phyloP scores from a whole-genome alignment of 2,329 filamentous ascomycete genomes.

The Bipolaris cookei region DNA sequence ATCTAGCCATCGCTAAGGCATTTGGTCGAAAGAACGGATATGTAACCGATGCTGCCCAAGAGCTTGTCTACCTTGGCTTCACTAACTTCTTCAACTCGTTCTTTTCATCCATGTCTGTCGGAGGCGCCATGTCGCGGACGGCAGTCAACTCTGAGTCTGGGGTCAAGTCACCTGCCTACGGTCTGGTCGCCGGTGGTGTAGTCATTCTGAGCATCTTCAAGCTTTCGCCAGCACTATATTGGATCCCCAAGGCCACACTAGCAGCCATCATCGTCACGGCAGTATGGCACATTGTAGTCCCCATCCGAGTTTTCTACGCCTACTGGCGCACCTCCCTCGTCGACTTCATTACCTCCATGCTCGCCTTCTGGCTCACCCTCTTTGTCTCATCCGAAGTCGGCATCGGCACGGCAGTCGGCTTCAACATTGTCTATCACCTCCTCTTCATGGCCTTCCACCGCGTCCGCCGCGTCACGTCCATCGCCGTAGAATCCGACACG shows the following conservation, averaged over 20 bases:
- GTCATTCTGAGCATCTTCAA: slow-evolving; percentile 68
- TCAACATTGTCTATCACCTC: slow-evolving; percentile 59
- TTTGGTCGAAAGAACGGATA: slow-evolving; percentile 69
- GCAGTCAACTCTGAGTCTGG: slow-evolving; percentile 70
- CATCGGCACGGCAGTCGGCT: slow-evolving; percentile 63
- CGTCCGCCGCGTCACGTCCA: slow-evolving; percentile 33
- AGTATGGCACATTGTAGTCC: slow-evolving; percentile 66
- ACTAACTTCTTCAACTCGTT: slow-evolving; percentile 70
- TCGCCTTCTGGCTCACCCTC: slow-evolving; percentile 69
- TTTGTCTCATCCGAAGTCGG: slow-evolving; percentile 67
- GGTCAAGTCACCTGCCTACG: slow-evolving; percentile 67
- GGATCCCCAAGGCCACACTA: slow-evolving; percentile 70
- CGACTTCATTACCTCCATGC: slow-evolving; percentile 68
- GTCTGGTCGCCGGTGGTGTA: slow-evolving; percentile 65
- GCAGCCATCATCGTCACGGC: slow-evolving; percentile 72
- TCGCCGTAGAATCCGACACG: slow-evolving; percentile 20
- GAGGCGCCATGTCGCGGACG: slow-evolving; percentile 71
- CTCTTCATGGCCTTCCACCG: slow-evolving; percentile 64
- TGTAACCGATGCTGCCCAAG: slow-evolving; percentile 68
- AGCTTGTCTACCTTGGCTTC: slow-evolving; percentile 67
- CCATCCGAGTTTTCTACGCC: slow-evolving; percentile 64
- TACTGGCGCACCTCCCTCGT: slow-evolving; percentile 70
- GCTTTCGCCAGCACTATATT: slow-evolving; percentile 66
- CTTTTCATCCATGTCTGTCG: slow-evolving; percentile 69
- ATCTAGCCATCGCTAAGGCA: slow-evolving; percentile 68